These are phyloP conservation scores for Phellopilus nigrolimitatus DNA, from an alignment of 1,284 basidiomycete species.

Conservation along the genomic window DNA sequence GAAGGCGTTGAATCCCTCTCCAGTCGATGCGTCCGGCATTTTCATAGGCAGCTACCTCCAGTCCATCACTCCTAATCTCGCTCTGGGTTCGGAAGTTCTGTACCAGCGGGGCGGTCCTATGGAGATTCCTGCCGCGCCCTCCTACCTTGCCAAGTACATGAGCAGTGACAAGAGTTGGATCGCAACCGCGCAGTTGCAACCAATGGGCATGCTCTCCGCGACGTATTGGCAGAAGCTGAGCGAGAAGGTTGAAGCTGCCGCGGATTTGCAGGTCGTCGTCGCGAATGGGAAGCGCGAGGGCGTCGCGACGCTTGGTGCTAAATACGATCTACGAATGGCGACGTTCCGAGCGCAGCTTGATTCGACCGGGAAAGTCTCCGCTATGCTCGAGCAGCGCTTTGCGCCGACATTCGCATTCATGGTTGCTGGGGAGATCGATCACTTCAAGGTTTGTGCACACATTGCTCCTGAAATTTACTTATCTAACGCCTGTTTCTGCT, in stretches of 20 bases:
- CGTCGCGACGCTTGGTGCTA: conserved; percentile 88
- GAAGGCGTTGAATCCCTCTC: conserved; percentile 92
- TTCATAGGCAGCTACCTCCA: conserved; percentile 94
- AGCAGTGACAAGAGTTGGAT: conserved; percentile 78
- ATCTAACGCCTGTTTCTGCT: conserved; percentile 11
- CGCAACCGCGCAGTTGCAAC: conserved; percentile 88
- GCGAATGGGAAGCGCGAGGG: conserved; percentile 83
- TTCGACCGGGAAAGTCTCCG: conserved; percentile 90
- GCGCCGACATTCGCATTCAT: conserved; percentile 94
- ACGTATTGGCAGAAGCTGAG: conserved; percentile 97
- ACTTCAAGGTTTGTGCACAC: conserved; percentile 75
- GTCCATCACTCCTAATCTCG: conserved; percentile 89
- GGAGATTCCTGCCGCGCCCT: conserved; percentile 53
- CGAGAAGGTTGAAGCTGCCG: conserved; percentile 98
- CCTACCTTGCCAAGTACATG: conserved; percentile 88
- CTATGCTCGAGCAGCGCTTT: conserved; percentile 92
- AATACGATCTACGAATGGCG: conserved; percentile 93
- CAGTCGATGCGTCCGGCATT: conserved; percentile 87
- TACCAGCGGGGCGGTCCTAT: conserved; percentile 53
- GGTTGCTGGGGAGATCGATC: conserved; percentile 96
- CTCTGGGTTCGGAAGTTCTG: conserved; percentile 87
- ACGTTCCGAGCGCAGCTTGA: conserved; percentile 93
- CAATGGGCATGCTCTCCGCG: conserved; percentile 82
- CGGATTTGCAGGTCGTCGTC: conserved; percentile 84
- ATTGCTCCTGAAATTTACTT: background rate